Base-by-base conservation (phyloP, 1,139 yeast species). In the Petasospora fabianii region DNA sequence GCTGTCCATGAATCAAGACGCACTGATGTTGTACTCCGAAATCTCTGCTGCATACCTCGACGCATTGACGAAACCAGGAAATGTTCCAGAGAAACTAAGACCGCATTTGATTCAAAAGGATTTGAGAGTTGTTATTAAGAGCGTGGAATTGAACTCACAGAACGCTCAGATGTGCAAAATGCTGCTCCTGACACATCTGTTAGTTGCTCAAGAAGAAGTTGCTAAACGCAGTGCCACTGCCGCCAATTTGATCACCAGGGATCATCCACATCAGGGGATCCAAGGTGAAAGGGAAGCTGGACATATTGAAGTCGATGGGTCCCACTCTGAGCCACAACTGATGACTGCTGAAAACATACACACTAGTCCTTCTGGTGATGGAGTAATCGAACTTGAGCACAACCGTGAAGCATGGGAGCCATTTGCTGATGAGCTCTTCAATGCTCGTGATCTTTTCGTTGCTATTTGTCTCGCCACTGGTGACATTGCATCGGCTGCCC, bases 81-180 rank as follows among this genome's bases (percentile, higher is more conserved):
- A 56, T 12, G 53, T 70, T 3, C 54, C 66, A 1, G 58, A 56
- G 4, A 53, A 55, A 5, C 36, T 56, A 30, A 64, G 80, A 42
- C 77, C 81, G 4, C 84, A 80, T 46, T 53, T 81, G 47, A 76
- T 85, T 38, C 85, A 82, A 53, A 80, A 84, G 48, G 92, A 83
- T 52, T 64, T 85, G 39, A 62, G 94, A 38, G 73, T 84, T 3
- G 79, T 85, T 6, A 68, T 83, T 34, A 83, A 84, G 55, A 68
- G 82, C 35, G 82, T 78, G 17, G 81, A 80, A 48, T 62, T 78
- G 48, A 77, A 77, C 50, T 60, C 64, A 26, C 51, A 58, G 18
- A 73, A 79, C 50, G 69, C 81, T 10, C 68, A 65, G 41, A 63
- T 75, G 24, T 75, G 79, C 15, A 78, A 77, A 53, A 78, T 82